These are phyloP conservation scores for Salix udensis DNA, from an alignment of 345 rosid species.

Conservation along the genomic window DNA sequence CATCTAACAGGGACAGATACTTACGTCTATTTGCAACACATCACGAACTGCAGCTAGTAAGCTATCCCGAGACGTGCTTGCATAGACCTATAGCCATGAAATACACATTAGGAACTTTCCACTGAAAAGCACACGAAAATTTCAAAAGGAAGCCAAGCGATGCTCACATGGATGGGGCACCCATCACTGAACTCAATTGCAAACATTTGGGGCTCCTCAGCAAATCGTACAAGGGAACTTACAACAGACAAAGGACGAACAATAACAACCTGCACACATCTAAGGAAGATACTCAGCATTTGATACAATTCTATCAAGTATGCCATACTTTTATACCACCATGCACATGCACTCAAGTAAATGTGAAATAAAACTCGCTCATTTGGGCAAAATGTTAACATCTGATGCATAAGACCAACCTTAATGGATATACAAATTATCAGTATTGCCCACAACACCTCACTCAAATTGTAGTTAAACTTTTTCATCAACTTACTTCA, in stretches of 20 bases:
- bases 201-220: constrained; percentile 99
- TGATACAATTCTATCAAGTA: constrained; percentile 25
- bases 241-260: constrained; percentile 90
- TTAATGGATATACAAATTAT: background rate
- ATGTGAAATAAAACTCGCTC: background rate
- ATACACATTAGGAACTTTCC: constrained; percentile 27
- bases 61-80: constrained; percentile 95
- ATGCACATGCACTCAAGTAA: background rate
- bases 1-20: constrained; percentile 39
- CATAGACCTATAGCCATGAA: constrained; percentile 57
- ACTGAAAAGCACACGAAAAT: constrained; percentile 10
- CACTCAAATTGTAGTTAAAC: background rate
- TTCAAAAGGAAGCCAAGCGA: constrained; percentile 7
- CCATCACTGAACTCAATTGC: constrained; percentile 95
- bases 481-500: constrained; percentile 76
- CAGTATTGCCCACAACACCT: background rate
- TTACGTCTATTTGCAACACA: constrained; percentile 90
- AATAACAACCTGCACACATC: constrained; percentile 97
- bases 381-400: background rate
- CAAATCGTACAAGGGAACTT: constrained; percentile 84
- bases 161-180: constrained; percentile 89
- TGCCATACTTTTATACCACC: background rate
- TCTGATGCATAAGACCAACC: background rate
- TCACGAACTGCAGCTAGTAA: constrained; percentile 97
- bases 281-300: constrained; percentile 71